Conservation (phyloP, 768 basidiomycete species). For the Mycena pura region DNA sequence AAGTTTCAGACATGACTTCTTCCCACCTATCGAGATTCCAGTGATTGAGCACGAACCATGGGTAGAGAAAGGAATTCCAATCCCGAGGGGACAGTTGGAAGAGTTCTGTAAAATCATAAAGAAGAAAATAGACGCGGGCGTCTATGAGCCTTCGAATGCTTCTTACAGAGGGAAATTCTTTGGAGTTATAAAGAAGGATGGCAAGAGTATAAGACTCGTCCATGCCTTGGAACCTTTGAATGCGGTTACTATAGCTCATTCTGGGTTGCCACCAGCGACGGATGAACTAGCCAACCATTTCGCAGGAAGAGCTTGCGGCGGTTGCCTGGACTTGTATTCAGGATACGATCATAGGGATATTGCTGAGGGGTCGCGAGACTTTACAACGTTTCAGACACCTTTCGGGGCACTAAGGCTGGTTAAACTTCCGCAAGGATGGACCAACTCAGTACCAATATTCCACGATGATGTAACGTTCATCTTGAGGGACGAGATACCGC, state of each 20-base stretch:
- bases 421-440: slow-evolving; percentile 38
- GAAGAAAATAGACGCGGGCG: slow-evolving; percentile 25
- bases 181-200: slow-evolving; percentile 34
- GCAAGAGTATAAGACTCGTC: slow-evolving; percentile 30
- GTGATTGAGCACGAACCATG: slow-evolving; percentile 33
- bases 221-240: slow-evolving; percentile 38
- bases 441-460: slow-evolving; percentile 38
- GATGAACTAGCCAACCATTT: slow-evolving; percentile 22
- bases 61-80: slow-evolving; percentile 25
- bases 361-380: slow-evolving; percentile 29
- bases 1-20: slow-evolving; percentile 14
- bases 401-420: slow-evolving; percentile 28
- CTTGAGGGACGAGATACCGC: slow-evolving; percentile 36
- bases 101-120: slow-evolving; percentile 27
- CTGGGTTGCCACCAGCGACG: slow-evolving; percentile 27
- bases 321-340: slow-evolving; percentile 28
- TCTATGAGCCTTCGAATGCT: slow-evolving; percentile 17
- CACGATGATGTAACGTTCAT: slow-evolving; percentile 38
- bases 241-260: slow-evolving; percentile 29
- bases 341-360: slow-evolving; percentile 36
- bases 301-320: slow-evolving; percentile 23
- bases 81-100: slow-evolving; percentile 22
- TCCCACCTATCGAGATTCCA: slow-evolving; percentile 20
- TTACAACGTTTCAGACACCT: slow-evolving; percentile 38
- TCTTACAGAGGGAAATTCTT: slow-evolving; percentile 41